Conservation (phyloP, 2,329 filamentous ascomycete genomes). For the Immersiporthe knoxdaviesiana region DNA sequence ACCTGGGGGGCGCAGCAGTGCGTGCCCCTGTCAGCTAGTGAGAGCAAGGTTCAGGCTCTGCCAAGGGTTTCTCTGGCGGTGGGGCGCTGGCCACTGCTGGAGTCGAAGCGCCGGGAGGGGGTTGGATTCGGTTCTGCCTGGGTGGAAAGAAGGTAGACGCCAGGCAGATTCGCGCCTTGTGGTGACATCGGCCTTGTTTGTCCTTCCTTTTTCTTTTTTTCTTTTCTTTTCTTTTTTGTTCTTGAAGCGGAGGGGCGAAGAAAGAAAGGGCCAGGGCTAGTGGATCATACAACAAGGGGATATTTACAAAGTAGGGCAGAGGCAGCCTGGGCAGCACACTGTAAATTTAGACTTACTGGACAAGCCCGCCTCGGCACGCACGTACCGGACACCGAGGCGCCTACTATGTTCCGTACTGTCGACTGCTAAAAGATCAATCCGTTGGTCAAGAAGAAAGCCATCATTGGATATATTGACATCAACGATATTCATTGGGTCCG, state of each 20-base stretch:
- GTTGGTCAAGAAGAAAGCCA: neutral
- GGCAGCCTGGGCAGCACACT: conserved; percentile 2
- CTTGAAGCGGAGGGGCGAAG: neutral
- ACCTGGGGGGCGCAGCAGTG: neutral
- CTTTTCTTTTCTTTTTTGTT: neutral
- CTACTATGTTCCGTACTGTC: too few relatives aligned
- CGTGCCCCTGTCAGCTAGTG: neutral
- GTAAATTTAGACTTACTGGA: conserved; percentile 2
- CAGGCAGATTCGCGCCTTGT: neutral
- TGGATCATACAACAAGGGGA: neutral
- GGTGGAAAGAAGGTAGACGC: neutral
- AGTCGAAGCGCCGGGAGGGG: too few relatives aligned
- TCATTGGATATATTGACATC: neutral
- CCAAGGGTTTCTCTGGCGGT: neutral
- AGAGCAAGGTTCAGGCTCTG: neutral
- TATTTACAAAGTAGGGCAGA: too few relatives aligned
- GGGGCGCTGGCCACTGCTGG: neutral
- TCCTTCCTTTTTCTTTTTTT: neutral
- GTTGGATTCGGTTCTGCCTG: neutral
- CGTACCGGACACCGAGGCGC: neutral
- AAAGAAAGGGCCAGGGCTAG: neutral
- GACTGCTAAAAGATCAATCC: neutral
- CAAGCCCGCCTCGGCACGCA: neutral
- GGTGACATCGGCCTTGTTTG: neutral
- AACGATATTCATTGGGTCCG: neutral